phyloP scores from a whole-genome alignment of 2,329 filamentous ascomycete genomes.

The Byssoonygena ceratinophila region DNA sequence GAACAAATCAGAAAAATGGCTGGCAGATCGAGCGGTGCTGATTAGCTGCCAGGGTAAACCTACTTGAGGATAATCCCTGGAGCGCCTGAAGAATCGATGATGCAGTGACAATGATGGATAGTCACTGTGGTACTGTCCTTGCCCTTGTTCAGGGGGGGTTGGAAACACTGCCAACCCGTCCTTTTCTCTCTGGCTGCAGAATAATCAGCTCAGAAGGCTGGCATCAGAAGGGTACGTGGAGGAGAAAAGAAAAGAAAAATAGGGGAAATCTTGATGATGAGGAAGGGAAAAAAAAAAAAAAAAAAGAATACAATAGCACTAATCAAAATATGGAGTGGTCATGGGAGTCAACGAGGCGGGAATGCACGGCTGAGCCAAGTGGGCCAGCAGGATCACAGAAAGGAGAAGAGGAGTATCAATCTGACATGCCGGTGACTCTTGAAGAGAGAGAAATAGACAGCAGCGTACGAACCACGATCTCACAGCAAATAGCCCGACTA shows the following conservation, averaged over 20 bases:
- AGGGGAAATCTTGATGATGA: not conserved
- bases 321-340: conserved; percentile 3
- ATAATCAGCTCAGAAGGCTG: not conserved
- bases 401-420: not conserved
- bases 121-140: no score
- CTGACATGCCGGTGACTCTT: not conserved
- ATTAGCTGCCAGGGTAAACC: conserved; percentile 13
- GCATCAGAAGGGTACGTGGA: not conserved
- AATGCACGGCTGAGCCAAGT: conserved; percentile 7
- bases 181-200: not conserved
- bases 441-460: no score
- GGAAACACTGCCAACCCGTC: not conserved
- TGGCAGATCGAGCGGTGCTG: conserved; percentile 8
- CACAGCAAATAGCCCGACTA: not conserved
- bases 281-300: not conserved
- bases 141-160: not conserved
- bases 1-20: conserved; percentile 6
- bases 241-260: not conserved
- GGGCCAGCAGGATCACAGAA: conserved; percentile 5
- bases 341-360: conserved; percentile 6
- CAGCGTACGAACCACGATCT: no score
- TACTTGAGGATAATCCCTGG: conserved; percentile 14
- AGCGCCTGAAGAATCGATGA: conserved; percentile 8
- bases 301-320: not conserved
- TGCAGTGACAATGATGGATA: conserved; percentile 1